Percentiles rank a stretch among this genome's conserved stretches.
Conservation (phyloP, 2,329 filamentous ascomycete genomes). For the Pseudopyrenochaeta lycopersici region DNA sequence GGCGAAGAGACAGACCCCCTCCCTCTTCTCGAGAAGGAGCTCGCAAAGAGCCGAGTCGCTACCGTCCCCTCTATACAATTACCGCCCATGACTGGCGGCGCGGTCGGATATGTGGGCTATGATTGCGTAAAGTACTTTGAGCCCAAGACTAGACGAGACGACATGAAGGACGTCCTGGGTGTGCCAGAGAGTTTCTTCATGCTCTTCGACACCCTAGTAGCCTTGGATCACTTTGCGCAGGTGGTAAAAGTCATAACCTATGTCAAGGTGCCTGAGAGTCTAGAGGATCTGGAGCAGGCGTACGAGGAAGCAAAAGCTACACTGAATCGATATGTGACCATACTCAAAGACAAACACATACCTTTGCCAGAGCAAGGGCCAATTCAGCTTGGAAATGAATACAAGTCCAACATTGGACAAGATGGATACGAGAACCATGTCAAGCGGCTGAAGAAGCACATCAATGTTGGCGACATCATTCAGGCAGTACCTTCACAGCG, state of each 20-base stretch:
- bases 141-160: slow-evolving; percentile 88
- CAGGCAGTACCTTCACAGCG: slow-evolving; percentile 96
- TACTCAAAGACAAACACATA: slow-evolving; percentile 77
- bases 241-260: slow-evolving; percentile 95
- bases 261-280: slow-evolving; percentile 69
- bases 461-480: slow-evolving; percentile 91
- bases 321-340: slow-evolving; percentile 73
- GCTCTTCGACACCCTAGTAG: slow-evolving; percentile 93
- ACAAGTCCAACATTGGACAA: slow-evolving; percentile 90
- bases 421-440: slow-evolving; percentile 93
- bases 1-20: slow-evolving; percentile 86
- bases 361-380: slow-evolving; percentile 80
- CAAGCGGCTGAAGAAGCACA: slow-evolving; percentile 85
- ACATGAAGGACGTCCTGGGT: slow-evolving; percentile 85
- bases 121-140: slow-evolving; percentile 98
- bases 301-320: slow-evolving; percentile 73
- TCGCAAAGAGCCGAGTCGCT: slow-evolving; percentile 80
- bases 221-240: slow-evolving; percentile 94
- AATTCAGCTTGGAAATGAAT: slow-evolving; percentile 77
- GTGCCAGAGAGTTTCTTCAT: slow-evolving; percentile 97
- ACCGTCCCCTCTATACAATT: slow-evolving; percentile 83
- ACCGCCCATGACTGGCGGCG: slow-evolving; percentile 88
- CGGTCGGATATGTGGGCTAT: slow-evolving; percentile 96
- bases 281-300: slow-evolving; percentile 67
- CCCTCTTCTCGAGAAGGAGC: slow-evolving; percentile 80